Base-by-base conservation (phyloP, 148 eudicot genomes). In the Persicaria tinctoria region DNA sequence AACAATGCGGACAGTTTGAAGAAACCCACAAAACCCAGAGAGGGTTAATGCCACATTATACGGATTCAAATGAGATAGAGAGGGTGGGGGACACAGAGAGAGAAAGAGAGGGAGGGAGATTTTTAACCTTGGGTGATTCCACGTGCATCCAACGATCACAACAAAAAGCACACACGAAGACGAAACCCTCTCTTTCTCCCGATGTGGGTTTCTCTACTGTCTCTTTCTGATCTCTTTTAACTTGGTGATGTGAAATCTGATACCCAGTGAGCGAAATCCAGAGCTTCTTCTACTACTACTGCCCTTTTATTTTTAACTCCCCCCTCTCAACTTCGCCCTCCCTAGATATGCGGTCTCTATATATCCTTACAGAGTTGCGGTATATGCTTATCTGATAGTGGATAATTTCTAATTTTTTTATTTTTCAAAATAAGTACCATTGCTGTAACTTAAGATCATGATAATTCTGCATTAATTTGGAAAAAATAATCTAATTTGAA, bases 121-220 rank as follows among this genome's bases (percentile, higher is more conserved):
- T 20, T 71, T 50, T 32, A 46, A 47, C 74, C 55, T 71, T 50
- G 16, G 32, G 23, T 32, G 47, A 53, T 50, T 71, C 54, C 74
- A 71, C 74, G 55, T 50, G 74, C 74, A 71, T 50, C 27, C 74
- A 48, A 47, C 55, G 72, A 69, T 69, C 72, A 16, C 71, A 68
- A 68, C 71, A 68, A 45, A 68, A 64, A 68, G 32, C 44, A 20
- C 68, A 3, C 68, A 60, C 41, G 41, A 27, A 60, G 68, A 60
- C 68, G 48, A 66, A 66, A 66, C 70, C 70, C 70, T 66, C 70
- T 38, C 70, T 64, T 64, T 64, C 69, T 64, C n/a, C 12, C 53
- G 9, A 50, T 50, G 53, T 50, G 53, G 53, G 53, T 50, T 50
- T 50, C 12, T 23, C 6, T 13, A 7, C 68, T 60, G 68, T 60